Percentiles rank a stretch among this genome's conserved stretches.
These are phyloP conservation scores for Cornus suecica DNA, from an alignment of 148 eudicot genomes.

Conservation along the genomic window DNA sequence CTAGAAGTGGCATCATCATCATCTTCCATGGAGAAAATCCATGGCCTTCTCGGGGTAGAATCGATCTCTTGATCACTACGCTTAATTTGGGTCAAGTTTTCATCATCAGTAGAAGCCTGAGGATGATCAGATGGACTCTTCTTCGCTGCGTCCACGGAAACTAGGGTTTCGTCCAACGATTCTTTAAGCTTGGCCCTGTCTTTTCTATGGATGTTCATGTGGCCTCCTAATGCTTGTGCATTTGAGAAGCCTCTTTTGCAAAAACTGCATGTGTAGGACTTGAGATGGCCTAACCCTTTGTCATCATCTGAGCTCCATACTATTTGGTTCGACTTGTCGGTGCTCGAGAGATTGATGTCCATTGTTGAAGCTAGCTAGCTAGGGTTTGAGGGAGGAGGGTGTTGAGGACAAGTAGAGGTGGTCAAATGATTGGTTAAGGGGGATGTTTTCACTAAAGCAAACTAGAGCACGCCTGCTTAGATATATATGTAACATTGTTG, in stretches of 20 bases:
- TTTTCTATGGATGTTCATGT: conserved; percentile 53
- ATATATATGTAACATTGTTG: not conserved
- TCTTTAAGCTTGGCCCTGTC: conserved; percentile 45
- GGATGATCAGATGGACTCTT: not conserved
- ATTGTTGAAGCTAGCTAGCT: not conserved
- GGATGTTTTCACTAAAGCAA: not conserved
- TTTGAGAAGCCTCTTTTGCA: conserved; percentile 54
- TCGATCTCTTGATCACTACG: not conserved
- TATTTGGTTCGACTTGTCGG: not conserved
- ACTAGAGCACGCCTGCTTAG: not conserved
- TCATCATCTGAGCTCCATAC: conserved; percentile 1
- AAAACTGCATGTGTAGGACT: conserved; percentile 40
- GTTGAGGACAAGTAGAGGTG: not conserved
- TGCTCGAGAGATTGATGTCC: conserved; percentile 7
- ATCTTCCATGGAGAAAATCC: not conserved
- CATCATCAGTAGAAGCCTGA: not conserved
- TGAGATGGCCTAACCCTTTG: conserved; percentile 1
- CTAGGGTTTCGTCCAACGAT: conserved; percentile 4
- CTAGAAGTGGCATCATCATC: not conserved
- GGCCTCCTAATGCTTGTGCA: conserved; percentile 48
- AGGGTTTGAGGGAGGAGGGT: not conserved
- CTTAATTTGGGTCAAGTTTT: not conserved
- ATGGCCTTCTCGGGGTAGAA: not conserved
- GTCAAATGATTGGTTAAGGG: conserved; percentile 5
- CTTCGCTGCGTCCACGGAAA: no score